These are phyloP conservation scores for Naganishia liquefaciens DNA, from an alignment of 1,284 basidiomycete species.

Conservation along the genomic window DNA sequence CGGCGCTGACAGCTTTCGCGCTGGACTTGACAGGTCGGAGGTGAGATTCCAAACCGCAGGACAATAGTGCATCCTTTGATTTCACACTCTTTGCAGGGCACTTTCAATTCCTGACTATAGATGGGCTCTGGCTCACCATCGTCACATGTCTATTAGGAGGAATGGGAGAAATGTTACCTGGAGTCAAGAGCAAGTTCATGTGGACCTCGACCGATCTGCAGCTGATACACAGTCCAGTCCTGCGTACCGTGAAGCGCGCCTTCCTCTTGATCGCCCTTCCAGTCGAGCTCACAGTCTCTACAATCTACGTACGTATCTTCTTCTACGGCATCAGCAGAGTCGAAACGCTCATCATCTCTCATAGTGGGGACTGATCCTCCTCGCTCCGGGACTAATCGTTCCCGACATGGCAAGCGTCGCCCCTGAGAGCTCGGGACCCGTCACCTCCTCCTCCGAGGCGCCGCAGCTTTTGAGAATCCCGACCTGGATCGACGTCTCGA, in stretches of 20 bases:
- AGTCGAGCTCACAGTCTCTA: constrained; percentile 66
- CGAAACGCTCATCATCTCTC: background rate
- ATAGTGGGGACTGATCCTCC: constrained; percentile 62
- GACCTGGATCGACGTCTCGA: constrained; percentile 60
- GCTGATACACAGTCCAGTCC: constrained; percentile 45
- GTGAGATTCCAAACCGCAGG: constrained; percentile 31
- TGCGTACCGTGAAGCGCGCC: constrained; percentile 59
- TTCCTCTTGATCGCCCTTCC: constrained; percentile 66
- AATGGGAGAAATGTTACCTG: constrained; percentile 60
- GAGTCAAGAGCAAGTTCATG: constrained; percentile 53
- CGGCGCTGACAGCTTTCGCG: background rate
- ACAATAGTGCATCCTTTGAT: background rate
- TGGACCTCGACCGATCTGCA: background rate
- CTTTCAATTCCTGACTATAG: constrained; percentile 71
- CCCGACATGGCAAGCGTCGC: constrained; percentile 29
- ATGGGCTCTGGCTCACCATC: constrained; percentile 63
- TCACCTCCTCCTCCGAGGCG: constrained; percentile 46
- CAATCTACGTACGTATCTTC: constrained; percentile 61
- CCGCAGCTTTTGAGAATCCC: constrained; percentile 60
- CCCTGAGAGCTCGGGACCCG: constrained; percentile 34
- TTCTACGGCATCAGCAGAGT: background rate
- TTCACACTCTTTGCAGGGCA: constrained; percentile 59
- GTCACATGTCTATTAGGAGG: constrained; percentile 61
- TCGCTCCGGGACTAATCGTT: constrained; percentile 62
- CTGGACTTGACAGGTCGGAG: constrained; percentile 39